Evolutionary conservation across 352 stramenopile species (phyloP), one percentile per base, ranked within the genome.

Genomic region (Pythium rishiriense): DNA sequence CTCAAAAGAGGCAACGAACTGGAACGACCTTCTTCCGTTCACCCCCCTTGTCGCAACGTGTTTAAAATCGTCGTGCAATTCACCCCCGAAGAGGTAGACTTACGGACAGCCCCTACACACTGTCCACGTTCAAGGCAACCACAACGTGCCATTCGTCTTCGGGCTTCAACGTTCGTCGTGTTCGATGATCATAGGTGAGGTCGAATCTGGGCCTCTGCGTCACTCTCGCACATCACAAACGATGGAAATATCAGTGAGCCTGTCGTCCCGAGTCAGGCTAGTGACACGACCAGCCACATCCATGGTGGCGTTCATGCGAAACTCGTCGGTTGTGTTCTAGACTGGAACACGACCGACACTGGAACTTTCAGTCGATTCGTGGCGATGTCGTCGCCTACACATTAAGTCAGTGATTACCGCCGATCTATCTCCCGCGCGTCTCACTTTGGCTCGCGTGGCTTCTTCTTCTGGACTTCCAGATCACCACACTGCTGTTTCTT

Each of bases 391-490:
- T 56, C 29, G 49, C 43, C 29, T 21, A 19, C 15, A 41, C 10
- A 6, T 14, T 3, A 1, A 21, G 17, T 17, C 14, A 3, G 19
- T 19, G 49, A 19, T 31, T 56, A 31, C 49, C 49, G 11, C 49
- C 49, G 3, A 39, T 56, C 12, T 29, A 15, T 19, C 31, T 56
- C 4, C 22, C 49, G 22, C 29, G 49, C 17, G 15, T 17, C 19
- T 7, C 25, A 8, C 45, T 56, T n/a, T 56, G 31, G 29, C 21
- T 21, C 12, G 19, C 49, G n/a, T 56, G 49, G 49, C 29, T 56
- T 4, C n/a, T 39, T 0, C 19, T 56, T 2, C 29, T 56, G 3
- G 19, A 9, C 4, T n/a, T 56, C 8, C 49, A 56, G 29, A 24
- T 56, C 29, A 28, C 31, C 2, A 31, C n/a, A 19, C 19, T 56